Base-by-base conservation (phyloP, 129 eudicot species). In the Arctium lappa region DNA sequence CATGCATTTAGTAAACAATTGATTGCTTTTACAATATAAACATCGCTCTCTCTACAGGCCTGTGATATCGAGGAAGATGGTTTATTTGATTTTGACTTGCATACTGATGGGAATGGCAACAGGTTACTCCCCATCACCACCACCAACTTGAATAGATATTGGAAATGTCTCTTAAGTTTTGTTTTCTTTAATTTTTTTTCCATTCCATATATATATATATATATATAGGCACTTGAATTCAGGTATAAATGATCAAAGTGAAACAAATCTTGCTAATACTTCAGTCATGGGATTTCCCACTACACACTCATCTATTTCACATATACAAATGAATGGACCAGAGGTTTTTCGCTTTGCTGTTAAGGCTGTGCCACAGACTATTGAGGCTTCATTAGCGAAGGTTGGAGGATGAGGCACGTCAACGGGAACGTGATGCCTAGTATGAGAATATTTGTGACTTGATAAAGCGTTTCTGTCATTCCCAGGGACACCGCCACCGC, bases 261-360 rank as follows among this genome's bases (percentile, higher is more conserved):
- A 88, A 77, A 53, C 40, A 12, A 81, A 78, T 78, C 77, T 84
- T 50, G 85, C 62, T 18, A 84, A 88, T 75, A 90, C 90, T 40
- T 83, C 91, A 7, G 83, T 81, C 70, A 63, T 76, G 7, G 96
- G 93, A 0, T 86, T 86, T 74, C 88, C 93, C 3, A 88, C 91
- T 9, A 83, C 69, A 72, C 85, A 81, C 48, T 18, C 91, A 3
- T 81, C 94, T 42, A 88, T 87, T 79, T 91, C 97, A 2, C 40
- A 86, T 75, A 81, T 95, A 69, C 89, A 91, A 60, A 91, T 95
- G 98, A 95, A 93, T 56, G 98, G 98, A 29, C 88, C 86, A 68
- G 97, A 92, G 85, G 89, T 95, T 33, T 95, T 89, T 69, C 93
- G 94, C 10, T 95, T 92, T 79, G 97, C 91, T 69, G 90, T 79